Base-by-base conservation (phyloP, 768 basidiomycete species). In the Suillus decipiens region DNA sequence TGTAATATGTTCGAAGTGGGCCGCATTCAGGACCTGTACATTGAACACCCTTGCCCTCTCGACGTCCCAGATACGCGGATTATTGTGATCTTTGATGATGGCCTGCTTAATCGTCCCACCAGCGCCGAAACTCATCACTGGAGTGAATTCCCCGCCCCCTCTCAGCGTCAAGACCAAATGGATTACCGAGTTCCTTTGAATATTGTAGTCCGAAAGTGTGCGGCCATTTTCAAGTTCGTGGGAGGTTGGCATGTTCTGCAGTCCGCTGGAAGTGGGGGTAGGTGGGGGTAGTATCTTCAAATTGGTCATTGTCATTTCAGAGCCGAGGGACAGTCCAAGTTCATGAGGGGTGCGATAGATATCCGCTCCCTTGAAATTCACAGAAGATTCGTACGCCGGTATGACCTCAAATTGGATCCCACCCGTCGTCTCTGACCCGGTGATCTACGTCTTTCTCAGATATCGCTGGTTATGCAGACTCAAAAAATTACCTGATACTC, bases 101-200 rank as follows among this genome's bases (percentile, higher is more conserved):
- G 34, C 3, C 34, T 55, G 54, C 34, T 55, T 55, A 34, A 55
- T 55, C 34, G 6, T 36, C n/a, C 54, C 34, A 1, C 54, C 54
- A n/a, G 54, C 34, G 33, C 34, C 54, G 7, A 55, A 55, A 55
- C 34, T 54, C 53, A 54, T 54, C 12, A 11, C 8, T 54, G 34
- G 53, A 5, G 19, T 14, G 1, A 19, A 2, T 51, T 31, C 50
- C 53, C 53, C 6, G 1, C 34, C 34, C 24, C 24, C 50, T 33
- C 28, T 31, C 28, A 34, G 12, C 14, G 1, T 36, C 34, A 14
- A 3, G 9, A 22, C 0, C 14, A 88, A 79, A 70, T 89, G 82
- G 62, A 93, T 79, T 39, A 89, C 91, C 12, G 81, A 80, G 78
- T 88, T 86, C 74, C 89, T 88, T 79, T 87, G 88, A 55, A 89